Evolutionary conservation across 805 yeast species (phyloP), one percentile per base, ranked within the genome.

Genomic region (Yamadazyma kitorensis): DNA sequence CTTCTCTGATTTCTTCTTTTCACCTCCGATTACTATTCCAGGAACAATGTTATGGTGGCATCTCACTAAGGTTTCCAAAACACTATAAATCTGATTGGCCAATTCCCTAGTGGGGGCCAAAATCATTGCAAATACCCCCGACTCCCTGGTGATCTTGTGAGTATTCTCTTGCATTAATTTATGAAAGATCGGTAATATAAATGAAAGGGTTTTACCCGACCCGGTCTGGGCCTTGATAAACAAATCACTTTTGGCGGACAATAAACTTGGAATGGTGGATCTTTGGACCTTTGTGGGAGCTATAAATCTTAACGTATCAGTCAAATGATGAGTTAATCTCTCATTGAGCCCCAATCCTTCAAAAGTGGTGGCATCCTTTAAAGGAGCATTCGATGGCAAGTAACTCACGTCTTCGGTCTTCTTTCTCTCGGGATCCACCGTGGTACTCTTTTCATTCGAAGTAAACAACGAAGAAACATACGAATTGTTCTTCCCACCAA

Each of bases 191-290:
- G 98, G 99, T 24, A 94, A 62, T 3, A 82, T 65, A 55, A 85
- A 94, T 0, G 98, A 81, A 36, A 93, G 61, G 0, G 99, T 93
- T 59, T 93, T 93, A 59, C 99, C 99, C 0, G 98, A 89, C 34
- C 99, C 99, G 0, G 99, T 93, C 60, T 94, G 97, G 0, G 99
- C 96, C 53, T 88, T 94, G 29, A 93, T 84, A 46, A 93, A 84
- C 36, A 88, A 63, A 59, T 93, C 98, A 20, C 67, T 59, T 18
- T 52, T 39, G 13, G 50, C 40, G 11, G 44, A 37, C 21, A 57
- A 35, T 27, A 70, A 45, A 1, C 64, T 54, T 14, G 98, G 96
- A 7, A 88, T 66, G 0, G 84, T 93, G 5, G 82, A 62, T 44
- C 86, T 73, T 60, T 93, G 99, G 45, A 93, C 86, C 47, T 77